Percentiles rank a stretch among this genome's conserved stretches.
Evolutionary conservation across 2,329 filamentous ascomycete species (phyloP).

Genomic region (Penicillium sp.): DNA sequence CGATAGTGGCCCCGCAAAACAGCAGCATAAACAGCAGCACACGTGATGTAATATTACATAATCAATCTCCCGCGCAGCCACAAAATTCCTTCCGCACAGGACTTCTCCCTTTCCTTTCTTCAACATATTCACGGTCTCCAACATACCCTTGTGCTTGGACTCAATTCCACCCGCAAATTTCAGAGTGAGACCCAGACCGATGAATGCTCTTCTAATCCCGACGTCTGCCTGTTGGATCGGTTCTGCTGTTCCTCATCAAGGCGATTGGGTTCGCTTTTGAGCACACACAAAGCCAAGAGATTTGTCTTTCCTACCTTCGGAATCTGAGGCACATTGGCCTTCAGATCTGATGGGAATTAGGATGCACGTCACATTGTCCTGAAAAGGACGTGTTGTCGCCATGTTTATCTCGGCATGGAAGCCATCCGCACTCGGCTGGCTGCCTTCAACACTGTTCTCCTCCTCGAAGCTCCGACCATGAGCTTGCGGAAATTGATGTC

Average conservation of each 20-base stretch:
- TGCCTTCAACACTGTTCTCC: neutral
- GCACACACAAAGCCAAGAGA: conserved; percentile 42
- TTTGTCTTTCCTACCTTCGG: neutral
- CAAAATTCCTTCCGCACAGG: conserved; percentile 28
- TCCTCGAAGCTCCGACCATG: neutral
- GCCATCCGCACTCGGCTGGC: neutral
- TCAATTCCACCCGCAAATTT: conserved; percentile 52
- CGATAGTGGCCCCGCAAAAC: neutral
- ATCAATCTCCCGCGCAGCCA: neutral
- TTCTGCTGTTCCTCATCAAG: conserved; percentile 32
- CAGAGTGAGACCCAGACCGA: conserved; percentile 51
- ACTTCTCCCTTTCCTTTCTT: conserved; percentile 33
- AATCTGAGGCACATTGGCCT: neutral
- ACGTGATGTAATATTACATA: conserved; percentile 19
- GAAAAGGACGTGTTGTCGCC: neutral
- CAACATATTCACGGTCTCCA: conserved; percentile 48
- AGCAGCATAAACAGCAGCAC: neutral
- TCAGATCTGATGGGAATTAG: neutral
- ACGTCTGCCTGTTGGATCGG: conserved; percentile 35
- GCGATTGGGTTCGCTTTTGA: conserved; percentile 54
- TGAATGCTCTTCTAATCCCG: conserved; percentile 53
- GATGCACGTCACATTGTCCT: neutral
- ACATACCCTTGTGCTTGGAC: conserved; percentile 54
- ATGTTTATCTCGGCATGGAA: neutral
- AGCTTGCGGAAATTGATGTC: conserved; percentile 19